Percentiles rank a stretch among this genome's conserved stretches.
Conservation (phyloP, 202 grass and related monocot species). For the Cymbopogon flexuosus region DNA sequence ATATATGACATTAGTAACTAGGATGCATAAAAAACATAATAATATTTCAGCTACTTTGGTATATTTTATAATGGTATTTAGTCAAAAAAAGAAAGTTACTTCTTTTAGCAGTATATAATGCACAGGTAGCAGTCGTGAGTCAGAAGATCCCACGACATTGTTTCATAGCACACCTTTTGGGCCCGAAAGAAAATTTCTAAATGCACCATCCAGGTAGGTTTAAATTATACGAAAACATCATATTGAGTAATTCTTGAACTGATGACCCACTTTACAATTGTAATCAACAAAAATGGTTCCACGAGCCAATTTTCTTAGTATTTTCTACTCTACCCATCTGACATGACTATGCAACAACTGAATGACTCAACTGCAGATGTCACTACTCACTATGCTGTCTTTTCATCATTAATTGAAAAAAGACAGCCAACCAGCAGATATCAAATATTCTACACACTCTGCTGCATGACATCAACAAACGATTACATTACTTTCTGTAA, state of each 20-base stretch:
- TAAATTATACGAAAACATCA: slow-evolving; percentile 12
- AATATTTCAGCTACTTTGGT: slow-evolving; percentile 6
- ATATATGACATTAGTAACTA: not conserved
- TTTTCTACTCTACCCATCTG: slow-evolving; percentile 15
- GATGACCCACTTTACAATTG: not conserved
- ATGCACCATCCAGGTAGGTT: slow-evolving; percentile 4
- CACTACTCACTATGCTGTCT: slow-evolving; percentile 18
- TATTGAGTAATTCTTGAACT: slow-evolving; percentile 9
- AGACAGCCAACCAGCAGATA: slow-evolving; percentile 10
- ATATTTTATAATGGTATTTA: not conserved
- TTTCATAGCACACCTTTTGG: not conserved
- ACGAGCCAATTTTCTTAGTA: slow-evolving; percentile 3
- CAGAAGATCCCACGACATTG: not conserved
- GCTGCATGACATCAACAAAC: slow-evolving; percentile 16
- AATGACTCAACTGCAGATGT: slow-evolving; percentile 12
- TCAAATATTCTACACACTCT: slow-evolving; percentile 23
- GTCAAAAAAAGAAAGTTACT: not conserved
- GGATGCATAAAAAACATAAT: slow-evolving; percentile 13
- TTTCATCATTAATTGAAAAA: slow-evolving; percentile 40
- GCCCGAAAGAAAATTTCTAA: not conserved
- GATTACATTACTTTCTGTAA: slow-evolving; percentile 20
- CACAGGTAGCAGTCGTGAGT: not conserved
- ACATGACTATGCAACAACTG: slow-evolving; percentile 32
- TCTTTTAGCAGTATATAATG: not conserved
- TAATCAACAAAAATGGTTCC: not conserved